Base-by-base conservation (phyloP, 371 early-diverging fungal genomes). In the Nematocida major region DNA sequence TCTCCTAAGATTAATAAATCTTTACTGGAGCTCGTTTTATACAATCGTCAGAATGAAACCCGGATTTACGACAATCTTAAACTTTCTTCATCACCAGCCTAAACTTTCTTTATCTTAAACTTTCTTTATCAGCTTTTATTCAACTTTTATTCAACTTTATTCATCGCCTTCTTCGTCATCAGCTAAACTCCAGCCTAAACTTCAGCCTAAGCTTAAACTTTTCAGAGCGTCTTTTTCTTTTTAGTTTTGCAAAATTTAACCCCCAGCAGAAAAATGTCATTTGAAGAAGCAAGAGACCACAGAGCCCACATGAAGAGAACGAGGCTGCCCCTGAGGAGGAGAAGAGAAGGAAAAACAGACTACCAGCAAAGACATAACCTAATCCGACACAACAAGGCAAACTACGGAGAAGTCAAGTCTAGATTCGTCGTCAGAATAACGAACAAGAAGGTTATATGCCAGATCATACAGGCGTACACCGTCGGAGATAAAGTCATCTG, bases 381-480 rank as follows among this genome's bases (percentile, higher is more conserved):
- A 77, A 90, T 96, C 45, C 89, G 90, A 86, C 97, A 97, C 89
- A 96, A 95, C 87, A 93, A 94, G 90, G 95, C 94, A 91, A 96
- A 95, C 89, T 95, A 95, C 91, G 95, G 96, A 90, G 91, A 93
- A 67, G 94, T 95, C 86, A 99, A 99, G 90, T 94, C 93, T 90
- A 90, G 99, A 87, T 87, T 99, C 82, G 97, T 97, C 79, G 99
- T 99, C 80, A 92, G 99, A 83, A 91, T 96, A 90, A 97, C 99
- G 88, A 95, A 94, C 91, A 89, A 88, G 79, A 94, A 94, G 88
- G 88, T 97, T 78, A 88, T 96, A 84, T 91, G 92, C 90, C 96
- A 96, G 88, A 89, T 99, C 81, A 89, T 95, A 68, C 94, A 94
- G 87, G 91, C 97, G 85, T 93, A 94, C 89, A 89, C 96, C 86